Conservation (phyloP, 345 rosid species). For the Corchorus capsularis region DNA sequence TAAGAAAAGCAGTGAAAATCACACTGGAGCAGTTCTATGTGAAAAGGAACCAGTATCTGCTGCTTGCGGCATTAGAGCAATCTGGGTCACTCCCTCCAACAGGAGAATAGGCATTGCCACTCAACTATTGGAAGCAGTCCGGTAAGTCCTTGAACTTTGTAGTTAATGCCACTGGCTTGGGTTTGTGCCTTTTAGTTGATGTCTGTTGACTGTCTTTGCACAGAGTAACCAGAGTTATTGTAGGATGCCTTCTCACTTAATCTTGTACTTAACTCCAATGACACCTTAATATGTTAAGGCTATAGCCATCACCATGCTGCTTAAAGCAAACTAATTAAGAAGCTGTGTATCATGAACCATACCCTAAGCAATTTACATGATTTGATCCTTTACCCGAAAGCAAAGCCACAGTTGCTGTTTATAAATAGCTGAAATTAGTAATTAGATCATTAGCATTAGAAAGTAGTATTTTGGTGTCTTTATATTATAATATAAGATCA, state of each 20-base stretch:
- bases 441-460: background rate
- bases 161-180: background rate
- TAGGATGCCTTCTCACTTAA: too few relatives aligned
- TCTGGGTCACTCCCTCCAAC: slow-evolving; percentile 86
- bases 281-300: too few relatives aligned
- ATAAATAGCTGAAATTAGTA: background rate
- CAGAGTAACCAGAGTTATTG: background rate
- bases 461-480: background rate
- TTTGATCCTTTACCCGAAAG: too few relatives aligned
- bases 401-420: background rate
- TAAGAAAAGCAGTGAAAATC: slow-evolving; percentile 27
- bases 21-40: slow-evolving; percentile 52
- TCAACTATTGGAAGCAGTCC: slow-evolving; percentile 66
- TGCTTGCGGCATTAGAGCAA: slow-evolving; percentile 80
- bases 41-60: slow-evolving; percentile 56
- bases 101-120: slow-evolving; percentile 79
- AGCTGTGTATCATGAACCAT: too few relatives aligned
- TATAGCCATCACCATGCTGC: too few relatives aligned
- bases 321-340: too few relatives aligned
- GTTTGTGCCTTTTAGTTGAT: background rate
- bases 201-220: background rate
- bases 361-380: too few relatives aligned
- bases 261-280: too few relatives aligned
- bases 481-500: too few relatives aligned
- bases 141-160: slow-evolving; percentile 41